These are phyloP conservation scores for Hyaloscypha hepaticicola DNA, from an alignment of 495 filamentous ascomycete species.

Conservation along the genomic window DNA sequence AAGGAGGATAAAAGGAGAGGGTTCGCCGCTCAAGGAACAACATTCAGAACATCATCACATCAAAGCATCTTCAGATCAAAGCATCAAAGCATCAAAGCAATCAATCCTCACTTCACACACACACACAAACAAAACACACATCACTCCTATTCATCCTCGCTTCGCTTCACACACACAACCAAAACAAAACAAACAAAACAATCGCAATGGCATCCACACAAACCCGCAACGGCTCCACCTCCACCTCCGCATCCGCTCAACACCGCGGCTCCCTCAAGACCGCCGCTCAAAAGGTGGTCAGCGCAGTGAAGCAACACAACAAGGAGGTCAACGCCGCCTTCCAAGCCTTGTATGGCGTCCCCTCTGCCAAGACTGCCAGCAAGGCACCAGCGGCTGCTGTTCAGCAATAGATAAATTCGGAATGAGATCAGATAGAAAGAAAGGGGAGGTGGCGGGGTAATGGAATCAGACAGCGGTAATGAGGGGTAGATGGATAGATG, in stretches of 20 bases:
- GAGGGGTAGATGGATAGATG: background rate
- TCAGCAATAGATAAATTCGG: background rate
- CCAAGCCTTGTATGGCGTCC: background rate
- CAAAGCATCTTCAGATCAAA: background rate
- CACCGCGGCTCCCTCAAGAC: background rate
- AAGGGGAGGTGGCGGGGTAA: background rate
- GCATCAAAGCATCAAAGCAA: background rate
- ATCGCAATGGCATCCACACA: slow-evolving; percentile 1
- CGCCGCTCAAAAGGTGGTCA: background rate
- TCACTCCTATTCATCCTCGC: background rate
- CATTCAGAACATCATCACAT: background rate
- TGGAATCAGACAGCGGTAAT: no score
- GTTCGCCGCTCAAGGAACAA: background rate
- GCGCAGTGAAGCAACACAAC: slow-evolving; percentile 6
- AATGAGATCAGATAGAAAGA: background rate
- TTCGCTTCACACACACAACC: background rate
- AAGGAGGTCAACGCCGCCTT: background rate
- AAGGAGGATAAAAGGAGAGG: background rate
- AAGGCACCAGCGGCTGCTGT: background rate
- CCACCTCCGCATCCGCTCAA: background rate
- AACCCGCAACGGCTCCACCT: background rate
- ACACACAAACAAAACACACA: background rate
- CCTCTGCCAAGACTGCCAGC: background rate
- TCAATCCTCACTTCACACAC: background rate
- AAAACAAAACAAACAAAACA: background rate